Conservation (phyloP, 2,329 filamentous ascomycete genomes). For the Exserohilum rostratum region DNA sequence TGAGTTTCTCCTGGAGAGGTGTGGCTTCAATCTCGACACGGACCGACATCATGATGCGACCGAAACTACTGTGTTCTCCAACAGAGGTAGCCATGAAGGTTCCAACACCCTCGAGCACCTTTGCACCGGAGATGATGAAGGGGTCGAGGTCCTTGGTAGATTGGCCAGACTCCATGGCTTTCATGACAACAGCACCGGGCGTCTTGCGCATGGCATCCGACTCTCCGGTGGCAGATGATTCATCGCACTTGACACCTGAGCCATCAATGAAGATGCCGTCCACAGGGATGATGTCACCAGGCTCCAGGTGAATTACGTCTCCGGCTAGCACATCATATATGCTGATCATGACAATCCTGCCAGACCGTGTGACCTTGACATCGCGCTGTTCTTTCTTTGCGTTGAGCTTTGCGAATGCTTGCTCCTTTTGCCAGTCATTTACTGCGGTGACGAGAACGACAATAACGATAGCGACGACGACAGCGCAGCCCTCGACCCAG, state of each 20-base stretch:
- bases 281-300: conserved; percentile 72
- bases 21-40: conserved; percentile 60
- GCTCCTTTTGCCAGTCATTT: conserved; percentile 48
- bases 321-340: conserved; percentile 68
- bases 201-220: conserved; percentile 74
- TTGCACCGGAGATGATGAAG: conserved; percentile 66
- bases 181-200: conserved; percentile 63
- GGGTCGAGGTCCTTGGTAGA: conserved; percentile 64
- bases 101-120: conserved; percentile 59
- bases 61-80: conserved; percentile 61
- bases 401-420: conserved; percentile 43
- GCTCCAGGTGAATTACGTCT: conserved; percentile 71
- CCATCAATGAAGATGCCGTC: conserved; percentile 72
- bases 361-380: conserved; percentile 63
- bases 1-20: conserved; percentile 61
- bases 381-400: conserved; percentile 45
- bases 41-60: conserved; percentile 63
- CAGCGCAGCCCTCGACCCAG: conserved; percentile 48
- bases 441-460: conserved; percentile 47
- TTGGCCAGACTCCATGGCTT: conserved; percentile 58
- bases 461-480: conserved; percentile 47
- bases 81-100: conserved; percentile 62
- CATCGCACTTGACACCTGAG: conserved; percentile 71
- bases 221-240: conserved; percentile 75
- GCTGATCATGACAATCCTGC: conserved; percentile 65